Evolutionary conservation across 2,329 filamentous ascomycete species (phyloP).

Genomic region (Simplicillium aogashimaense): DNA sequence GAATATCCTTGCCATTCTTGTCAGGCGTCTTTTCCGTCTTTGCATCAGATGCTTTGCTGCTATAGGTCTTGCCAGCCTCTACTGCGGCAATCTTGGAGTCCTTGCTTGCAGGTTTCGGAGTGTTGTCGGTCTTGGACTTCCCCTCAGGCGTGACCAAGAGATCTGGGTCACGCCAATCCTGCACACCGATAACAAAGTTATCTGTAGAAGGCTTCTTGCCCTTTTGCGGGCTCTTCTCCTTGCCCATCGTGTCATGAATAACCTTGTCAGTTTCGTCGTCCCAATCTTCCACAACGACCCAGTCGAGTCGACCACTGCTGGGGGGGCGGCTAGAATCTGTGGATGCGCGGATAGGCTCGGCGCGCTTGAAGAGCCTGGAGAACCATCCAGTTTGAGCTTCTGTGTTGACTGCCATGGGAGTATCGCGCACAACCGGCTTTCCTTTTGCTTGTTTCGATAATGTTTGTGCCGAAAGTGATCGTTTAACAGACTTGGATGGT

Average conservation of each 20-base stretch:
- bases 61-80: constrained; percentile 10
- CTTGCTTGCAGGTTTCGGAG: neutral
- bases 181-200: constrained; percentile 71
- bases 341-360: constrained; percentile 17
- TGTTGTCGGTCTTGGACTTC: constrained; percentile 4
- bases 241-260: constrained; percentile 31
- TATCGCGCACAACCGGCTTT: no score
- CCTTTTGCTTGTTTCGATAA: no score
- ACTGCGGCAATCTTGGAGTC: neutral
- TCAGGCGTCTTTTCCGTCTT: no score
- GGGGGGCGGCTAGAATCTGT: constrained; percentile 54
- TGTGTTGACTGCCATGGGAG: constrained; percentile 8
- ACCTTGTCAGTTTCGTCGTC: constrained; percentile 41
- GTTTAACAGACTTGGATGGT: constrained; percentile 1
- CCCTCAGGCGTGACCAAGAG: constrained; percentile 16
- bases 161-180: constrained; percentile 78
- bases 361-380: constrained; percentile 28
- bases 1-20: constrained; percentile 4
- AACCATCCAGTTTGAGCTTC: constrained; percentile 28
- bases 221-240: constrained; percentile 18
- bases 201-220: constrained; percentile 31
- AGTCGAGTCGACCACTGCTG: constrained; percentile 64
- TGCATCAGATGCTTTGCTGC: no score
- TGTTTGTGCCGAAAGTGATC: no score
- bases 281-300: constrained; percentile 60